These are phyloP conservation scores for Sporopachydermia cereana DNA, from an alignment of 1,139 yeast genomes.

Conservation along the genomic window DNA sequence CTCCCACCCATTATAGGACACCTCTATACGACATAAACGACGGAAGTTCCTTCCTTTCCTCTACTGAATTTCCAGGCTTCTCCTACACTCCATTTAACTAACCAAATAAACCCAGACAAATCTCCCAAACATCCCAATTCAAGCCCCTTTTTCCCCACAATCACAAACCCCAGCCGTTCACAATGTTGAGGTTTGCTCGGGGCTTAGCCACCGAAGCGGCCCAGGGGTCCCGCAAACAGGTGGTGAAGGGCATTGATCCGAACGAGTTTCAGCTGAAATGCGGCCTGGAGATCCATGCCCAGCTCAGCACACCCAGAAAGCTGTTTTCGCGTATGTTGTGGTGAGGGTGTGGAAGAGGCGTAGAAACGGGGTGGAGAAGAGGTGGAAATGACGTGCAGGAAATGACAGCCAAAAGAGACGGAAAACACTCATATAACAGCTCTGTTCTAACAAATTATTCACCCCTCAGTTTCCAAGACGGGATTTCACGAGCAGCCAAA, in stretches of 20 bases:
- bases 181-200: neutral
- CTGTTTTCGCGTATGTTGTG: conserved; percentile 44
- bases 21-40: no score
- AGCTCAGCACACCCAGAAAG: conserved; percentile 59
- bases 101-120: no score
- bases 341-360: neutral
- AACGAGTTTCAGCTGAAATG: conserved; percentile 43
- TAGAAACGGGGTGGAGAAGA: neutral
- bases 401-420: conserved; percentile 20
- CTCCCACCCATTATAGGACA: no score
- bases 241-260: neutral
- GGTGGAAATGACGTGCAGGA: neutral
- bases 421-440: conserved; percentile 31
- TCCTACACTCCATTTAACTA: no score
- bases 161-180: neutral
- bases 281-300: conserved; percentile 92
- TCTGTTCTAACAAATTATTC: conserved; percentile 12
- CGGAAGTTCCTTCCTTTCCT: no score
- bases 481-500: conserved; percentile 49
- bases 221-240: no score
- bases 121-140: no score
- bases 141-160: no score
- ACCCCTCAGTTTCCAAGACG: conserved; percentile 22
- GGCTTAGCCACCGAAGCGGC: neutral
- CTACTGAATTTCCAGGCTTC: no score